Evolutionary conservation across 345 rosid species (phyloP).

Genomic region (Aquilaria yunnanensis): DNA sequence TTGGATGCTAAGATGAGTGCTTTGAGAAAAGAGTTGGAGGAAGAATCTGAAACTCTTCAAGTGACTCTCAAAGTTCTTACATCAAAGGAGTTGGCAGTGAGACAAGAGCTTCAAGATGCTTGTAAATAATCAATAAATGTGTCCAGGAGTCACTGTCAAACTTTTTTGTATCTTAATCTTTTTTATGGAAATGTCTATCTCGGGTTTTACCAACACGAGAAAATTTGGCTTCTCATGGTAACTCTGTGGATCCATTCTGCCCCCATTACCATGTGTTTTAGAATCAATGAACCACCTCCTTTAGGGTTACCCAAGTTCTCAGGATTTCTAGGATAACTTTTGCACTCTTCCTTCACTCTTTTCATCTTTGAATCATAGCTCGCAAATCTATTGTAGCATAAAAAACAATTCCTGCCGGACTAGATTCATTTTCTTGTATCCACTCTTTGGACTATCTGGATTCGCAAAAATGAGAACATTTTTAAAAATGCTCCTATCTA

Average conservation of each 20-base stretch:
- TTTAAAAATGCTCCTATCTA: background rate
- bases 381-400: too few relatives aligned
- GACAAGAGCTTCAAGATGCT: conserved; percentile 28
- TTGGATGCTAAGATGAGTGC: conserved; percentile 10
- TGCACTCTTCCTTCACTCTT: too few relatives aligned
- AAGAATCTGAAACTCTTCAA: conserved; percentile 14
- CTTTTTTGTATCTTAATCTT: background rate
- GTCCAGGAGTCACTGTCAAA: background rate
- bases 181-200: conserved; percentile 13
- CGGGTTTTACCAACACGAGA: too few relatives aligned
- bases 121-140: conserved; percentile 22
- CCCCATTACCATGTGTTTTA: too few relatives aligned
- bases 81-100: conserved; percentile 11
- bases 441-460: too few relatives aligned
- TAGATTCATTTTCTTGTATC: too few relatives aligned
- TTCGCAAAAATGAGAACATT: conserved; percentile 16
- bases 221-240: too few relatives aligned
- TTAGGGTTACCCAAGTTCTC: background rate
- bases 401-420: too few relatives aligned
- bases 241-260: too few relatives aligned
- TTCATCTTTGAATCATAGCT: too few relatives aligned
- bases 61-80: background rate
- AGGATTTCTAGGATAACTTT: background rate
- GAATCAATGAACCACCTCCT: too few relatives aligned
- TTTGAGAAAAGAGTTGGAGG: conserved; percentile 17